A percentile compares a stretch with the other conserved stretches of the same genome.
Conservation (phyloP, 306 rosid genomes). For the Calophaca sinica region DNA sequence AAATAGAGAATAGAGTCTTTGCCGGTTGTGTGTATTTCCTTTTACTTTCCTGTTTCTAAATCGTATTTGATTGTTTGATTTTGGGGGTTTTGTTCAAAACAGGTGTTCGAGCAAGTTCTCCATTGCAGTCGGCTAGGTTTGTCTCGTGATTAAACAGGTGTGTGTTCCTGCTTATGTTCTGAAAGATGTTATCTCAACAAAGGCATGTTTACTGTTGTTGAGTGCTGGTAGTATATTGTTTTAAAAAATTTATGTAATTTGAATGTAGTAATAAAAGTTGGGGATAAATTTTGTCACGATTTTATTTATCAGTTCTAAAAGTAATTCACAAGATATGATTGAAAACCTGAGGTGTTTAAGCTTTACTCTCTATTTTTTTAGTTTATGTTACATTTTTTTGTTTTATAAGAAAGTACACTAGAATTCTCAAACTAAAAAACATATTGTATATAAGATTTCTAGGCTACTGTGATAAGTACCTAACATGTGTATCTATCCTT, state of each 20-base stretch:
- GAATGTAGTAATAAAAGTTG: neutral
- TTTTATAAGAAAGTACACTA: slow-evolving; percentile 28
- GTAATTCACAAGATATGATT: slow-evolving; percentile 8
- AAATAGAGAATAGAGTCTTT: no score
- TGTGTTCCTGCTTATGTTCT: no score
- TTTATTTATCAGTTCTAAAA: slow-evolving; percentile 28
- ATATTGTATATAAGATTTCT: slow-evolving; percentile 33
- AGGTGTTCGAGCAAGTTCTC: no score
- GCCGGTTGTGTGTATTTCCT: no score
- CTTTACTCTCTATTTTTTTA: slow-evolving; percentile 29
- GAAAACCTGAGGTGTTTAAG: slow-evolving; percentile 26
- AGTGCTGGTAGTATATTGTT: neutral
- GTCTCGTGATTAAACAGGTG: no score
- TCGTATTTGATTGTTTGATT: no score
- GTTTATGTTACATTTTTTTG: slow-evolving; percentile 4
- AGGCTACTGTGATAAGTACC: slow-evolving; percentile 12
- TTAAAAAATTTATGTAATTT: neutral
- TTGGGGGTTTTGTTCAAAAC: no score
- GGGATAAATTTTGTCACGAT: slow-evolving; percentile 15
- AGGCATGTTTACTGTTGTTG: neutral
- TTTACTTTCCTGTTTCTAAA: no score
- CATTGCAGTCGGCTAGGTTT: no score
- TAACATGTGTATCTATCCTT: slow-evolving; percentile 44
- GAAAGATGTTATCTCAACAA: neutral
- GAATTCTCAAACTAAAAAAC: slow-evolving; percentile 26